Evolutionary conservation across 495 filamentous ascomycete species (phyloP).

Genomic region (Penicillium pancosmium): DNA sequence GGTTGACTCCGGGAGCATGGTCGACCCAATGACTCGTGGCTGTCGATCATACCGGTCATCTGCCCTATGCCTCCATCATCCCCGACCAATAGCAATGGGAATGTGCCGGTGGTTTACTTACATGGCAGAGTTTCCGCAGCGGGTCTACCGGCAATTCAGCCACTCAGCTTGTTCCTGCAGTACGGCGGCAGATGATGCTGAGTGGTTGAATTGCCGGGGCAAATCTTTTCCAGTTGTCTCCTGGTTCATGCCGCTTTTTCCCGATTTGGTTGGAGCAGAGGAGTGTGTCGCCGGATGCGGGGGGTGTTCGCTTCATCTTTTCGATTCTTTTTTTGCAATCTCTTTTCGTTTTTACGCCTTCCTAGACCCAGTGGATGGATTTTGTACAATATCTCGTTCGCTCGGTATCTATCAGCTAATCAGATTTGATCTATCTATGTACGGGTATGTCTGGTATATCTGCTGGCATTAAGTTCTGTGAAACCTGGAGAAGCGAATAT

Average conservation of each 20-base stretch:
- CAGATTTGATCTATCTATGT: too few relatives aligned
- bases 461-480: too few relatives aligned
- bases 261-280: too few relatives aligned
- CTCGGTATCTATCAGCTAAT: too few relatives aligned
- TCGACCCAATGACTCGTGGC: neutral
- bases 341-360: too few relatives aligned
- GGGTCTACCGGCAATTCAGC: neutral
- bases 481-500: neutral
- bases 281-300: too few relatives aligned
- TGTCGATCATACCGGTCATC: slow-evolving; percentile 3
- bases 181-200: neutral
- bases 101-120: neutral
- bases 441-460: too few relatives aligned
- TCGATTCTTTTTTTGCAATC: too few relatives aligned
- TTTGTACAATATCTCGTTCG: too few relatives aligned
- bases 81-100: neutral
- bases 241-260: neutral
- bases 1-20: neutral
- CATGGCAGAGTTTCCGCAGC: neutral
- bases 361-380: too few relatives aligned
- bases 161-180: neutral
- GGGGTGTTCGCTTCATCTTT: too few relatives aligned
- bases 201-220: neutral
- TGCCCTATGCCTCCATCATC: neutral
- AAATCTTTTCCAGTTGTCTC: neutral